phyloP scores from a whole-genome alignment of 345 rosid species.

The Ceriops decandra region DNA sequence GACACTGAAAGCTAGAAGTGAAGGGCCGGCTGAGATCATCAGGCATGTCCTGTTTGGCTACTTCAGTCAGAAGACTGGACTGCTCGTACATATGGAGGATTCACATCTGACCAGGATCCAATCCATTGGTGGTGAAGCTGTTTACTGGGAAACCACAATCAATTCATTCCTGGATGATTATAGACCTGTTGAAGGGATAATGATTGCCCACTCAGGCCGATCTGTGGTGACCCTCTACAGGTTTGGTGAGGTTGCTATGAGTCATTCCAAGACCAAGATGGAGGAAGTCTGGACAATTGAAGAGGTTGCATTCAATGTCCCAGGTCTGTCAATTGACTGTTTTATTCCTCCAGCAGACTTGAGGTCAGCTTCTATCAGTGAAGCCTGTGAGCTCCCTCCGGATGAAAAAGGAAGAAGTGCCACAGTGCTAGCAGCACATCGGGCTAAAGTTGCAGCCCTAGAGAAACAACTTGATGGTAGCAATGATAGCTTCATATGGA shows the following conservation, averaged over 20 bases:
- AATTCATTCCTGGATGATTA: constrained; percentile 79
- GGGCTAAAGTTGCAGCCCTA: constrained; percentile 69
- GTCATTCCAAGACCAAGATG: constrained; percentile 87
- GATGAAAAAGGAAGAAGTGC: constrained; percentile 58
- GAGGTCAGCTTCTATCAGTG: constrained; percentile 51
- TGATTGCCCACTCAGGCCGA: constrained; percentile 93
- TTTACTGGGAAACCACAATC: constrained; percentile 90
- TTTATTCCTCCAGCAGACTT: constrained; percentile 91
- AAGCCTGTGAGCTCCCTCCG: constrained; percentile 56
- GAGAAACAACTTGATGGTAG: constrained; percentile 40
- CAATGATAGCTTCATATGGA: constrained; percentile 39
- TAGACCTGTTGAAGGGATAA: constrained; percentile 81
- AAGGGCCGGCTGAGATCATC: constrained; percentile 87
- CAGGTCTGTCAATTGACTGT: constrained; percentile 79
- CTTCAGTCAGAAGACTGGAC: constrained; percentile 90
- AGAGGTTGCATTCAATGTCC: constrained; percentile 93
- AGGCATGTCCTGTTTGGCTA: constrained; percentile 83
- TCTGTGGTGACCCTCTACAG: constrained; percentile 83
- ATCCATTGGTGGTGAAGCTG: constrained; percentile 71
- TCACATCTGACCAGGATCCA: constrained; percentile 85
- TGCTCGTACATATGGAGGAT: constrained; percentile 79
- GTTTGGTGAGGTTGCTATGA: constrained; percentile 83
- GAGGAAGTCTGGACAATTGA: constrained; percentile 94
- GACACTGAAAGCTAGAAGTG: constrained; percentile 74
- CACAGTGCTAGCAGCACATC: constrained; percentile 43